phyloP scores from a whole-genome alignment of 495 filamentous ascomycete genomes.

The Platismatia glauca region DNA sequence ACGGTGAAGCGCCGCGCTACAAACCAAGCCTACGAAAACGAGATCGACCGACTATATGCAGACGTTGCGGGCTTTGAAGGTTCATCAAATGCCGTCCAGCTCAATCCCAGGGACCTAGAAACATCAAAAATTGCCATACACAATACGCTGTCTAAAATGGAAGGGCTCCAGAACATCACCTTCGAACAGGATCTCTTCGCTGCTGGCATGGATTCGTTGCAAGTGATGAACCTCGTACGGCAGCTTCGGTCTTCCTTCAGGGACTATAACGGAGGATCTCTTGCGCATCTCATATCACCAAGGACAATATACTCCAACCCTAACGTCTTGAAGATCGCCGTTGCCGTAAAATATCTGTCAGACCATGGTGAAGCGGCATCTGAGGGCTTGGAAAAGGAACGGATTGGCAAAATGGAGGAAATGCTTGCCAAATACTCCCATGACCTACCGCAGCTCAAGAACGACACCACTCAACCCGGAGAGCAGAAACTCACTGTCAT shows the following conservation, averaged over 20 bases:
- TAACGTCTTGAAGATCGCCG: not conserved
- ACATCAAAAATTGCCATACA: not conserved
- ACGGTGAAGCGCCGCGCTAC: not conserved
- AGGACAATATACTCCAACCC: constrained; percentile 4
- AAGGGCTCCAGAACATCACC: not conserved
- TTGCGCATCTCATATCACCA: not conserved
- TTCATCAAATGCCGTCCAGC: not conserved
- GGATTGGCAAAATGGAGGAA: constrained; percentile 2
- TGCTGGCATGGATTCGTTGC: constrained; percentile 6
- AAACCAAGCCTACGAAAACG: not conserved
- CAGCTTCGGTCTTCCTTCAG: constrained; percentile 1
- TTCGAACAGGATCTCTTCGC: not conserved
- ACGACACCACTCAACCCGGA: not conserved
- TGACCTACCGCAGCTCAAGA: not conserved
- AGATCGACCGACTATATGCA: not conserved
- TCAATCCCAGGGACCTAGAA: not conserved
- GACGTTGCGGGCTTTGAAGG: not conserved
- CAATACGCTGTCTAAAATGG: not conserved
- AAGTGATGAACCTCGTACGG: not conserved
- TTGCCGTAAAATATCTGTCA: not conserved
- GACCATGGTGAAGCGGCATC: not conserved
- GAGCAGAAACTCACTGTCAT: not conserved
- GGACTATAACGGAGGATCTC: not conserved
- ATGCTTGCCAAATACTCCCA: not conserved
- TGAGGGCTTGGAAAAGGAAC: not conserved